Conservation (phyloP, 2,329 filamentous ascomycete species). For the Lomentospora prolificans region DNA sequence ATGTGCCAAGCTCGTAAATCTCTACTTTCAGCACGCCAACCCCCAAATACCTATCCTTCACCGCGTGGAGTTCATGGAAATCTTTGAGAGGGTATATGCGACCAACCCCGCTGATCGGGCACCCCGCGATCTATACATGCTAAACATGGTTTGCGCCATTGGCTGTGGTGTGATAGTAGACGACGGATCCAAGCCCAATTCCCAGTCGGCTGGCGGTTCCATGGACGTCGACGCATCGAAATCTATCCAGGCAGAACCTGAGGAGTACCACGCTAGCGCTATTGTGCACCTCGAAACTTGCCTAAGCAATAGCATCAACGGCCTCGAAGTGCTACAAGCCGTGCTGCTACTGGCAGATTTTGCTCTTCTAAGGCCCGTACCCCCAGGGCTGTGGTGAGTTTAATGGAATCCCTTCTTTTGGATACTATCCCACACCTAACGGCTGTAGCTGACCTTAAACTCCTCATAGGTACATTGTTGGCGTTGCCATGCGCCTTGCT, state of each 20-base stretch:
- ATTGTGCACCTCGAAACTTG: constrained; percentile 87
- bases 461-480: constrained; percentile 67
- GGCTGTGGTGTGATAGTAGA: constrained; percentile 86
- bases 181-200: constrained; percentile 41
- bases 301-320: constrained; percentile 75
- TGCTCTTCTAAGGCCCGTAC: constrained; percentile 80
- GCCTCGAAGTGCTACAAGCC: constrained; percentile 86
- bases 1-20: constrained; percentile 59
- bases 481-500: constrained; percentile 80
- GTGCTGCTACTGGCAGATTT: constrained; percentile 85
- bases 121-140: constrained; percentile 76
- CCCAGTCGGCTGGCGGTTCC: constrained; percentile 20
- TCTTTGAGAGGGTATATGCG: constrained; percentile 75
- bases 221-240: constrained; percentile 15
- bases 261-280: constrained; percentile 92
- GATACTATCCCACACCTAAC: constrained; percentile 11
- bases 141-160: constrained; percentile 97
- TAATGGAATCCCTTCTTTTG: not conserved
- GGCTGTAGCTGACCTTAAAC: not conserved
- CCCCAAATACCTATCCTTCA: constrained; percentile 92
- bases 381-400: constrained; percentile 73
- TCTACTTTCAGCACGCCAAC: constrained; percentile 95
- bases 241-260: constrained; percentile 59
- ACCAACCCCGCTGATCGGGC: constrained; percentile 57
- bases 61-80: constrained; percentile 76